phyloP scores from a whole-genome alignment of 2,329 filamentous ascomycete genomes.

The Capronia coronata region DNA sequence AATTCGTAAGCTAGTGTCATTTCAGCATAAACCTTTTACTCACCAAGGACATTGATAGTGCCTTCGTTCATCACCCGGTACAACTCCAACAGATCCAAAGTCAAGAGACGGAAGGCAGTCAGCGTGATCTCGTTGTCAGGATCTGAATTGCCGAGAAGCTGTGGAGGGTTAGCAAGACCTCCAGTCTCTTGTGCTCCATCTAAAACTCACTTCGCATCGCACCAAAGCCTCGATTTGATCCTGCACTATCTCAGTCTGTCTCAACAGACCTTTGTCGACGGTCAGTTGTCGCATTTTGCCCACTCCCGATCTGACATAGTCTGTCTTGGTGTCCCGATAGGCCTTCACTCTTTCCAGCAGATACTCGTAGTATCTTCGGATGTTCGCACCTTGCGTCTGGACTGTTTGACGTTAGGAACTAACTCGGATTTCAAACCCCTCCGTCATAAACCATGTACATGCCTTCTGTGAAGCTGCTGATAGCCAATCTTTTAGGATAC shows the following conservation, averaged over 20 bases:
- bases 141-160: slow-evolving; percentile 74
- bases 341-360: slow-evolving; percentile 73
- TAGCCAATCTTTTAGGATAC: slow-evolving; percentile 74
- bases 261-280: slow-evolving; percentile 83
- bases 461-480: slow-evolving; percentile 91
- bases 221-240: slow-evolving; percentile 77
- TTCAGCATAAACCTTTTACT: slow-evolving; percentile 29
- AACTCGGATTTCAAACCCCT: background rate
- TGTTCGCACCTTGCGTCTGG: slow-evolving; percentile 91
- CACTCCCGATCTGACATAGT: slow-evolving; percentile 81
- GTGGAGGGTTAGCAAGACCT: slow-evolving; percentile 24
- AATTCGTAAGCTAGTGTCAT: slow-evolving; percentile 15
- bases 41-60: slow-evolving; percentile 92
- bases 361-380: slow-evolving; percentile 84
- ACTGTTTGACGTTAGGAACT: slow-evolving; percentile 48
- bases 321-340: slow-evolving; percentile 75
- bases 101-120: slow-evolving; percentile 84
- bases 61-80: slow-evolving; percentile 96
- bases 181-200: slow-evolving; percentile 33
- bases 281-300: slow-evolving; percentile 75
- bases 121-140: slow-evolving; percentile 95
- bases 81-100: slow-evolving; percentile 78
- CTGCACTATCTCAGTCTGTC: slow-evolving; percentile 88
- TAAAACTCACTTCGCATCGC: slow-evolving; percentile 69
- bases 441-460: slow-evolving; percentile 33